These are phyloP conservation scores for Hyphochytrium catenoides DNA, from an alignment of 352 stramenopile genomes.

Conservation along the genomic window DNA sequence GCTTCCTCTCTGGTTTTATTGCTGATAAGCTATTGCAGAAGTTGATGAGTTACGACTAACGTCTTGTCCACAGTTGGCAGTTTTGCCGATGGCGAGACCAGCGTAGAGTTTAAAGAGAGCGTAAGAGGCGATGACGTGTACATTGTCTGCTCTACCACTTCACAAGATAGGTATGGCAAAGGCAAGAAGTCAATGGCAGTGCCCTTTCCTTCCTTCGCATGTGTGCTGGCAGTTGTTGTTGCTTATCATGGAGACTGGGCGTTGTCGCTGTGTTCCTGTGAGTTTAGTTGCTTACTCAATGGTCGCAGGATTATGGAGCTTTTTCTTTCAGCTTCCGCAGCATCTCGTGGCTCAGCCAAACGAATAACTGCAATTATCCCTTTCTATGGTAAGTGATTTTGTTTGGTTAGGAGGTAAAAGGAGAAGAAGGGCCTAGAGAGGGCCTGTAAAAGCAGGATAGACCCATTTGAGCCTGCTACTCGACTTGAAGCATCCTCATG, in stretches of 20 bases:
- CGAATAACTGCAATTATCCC: conserved; percentile 61
- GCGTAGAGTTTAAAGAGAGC: conserved; percentile 35
- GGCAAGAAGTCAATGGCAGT: background rate
- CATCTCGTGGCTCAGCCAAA: conserved; percentile 51
- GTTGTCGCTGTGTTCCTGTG: no score
- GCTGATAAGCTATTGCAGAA: background rate
- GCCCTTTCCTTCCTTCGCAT: background rate
- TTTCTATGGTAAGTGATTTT: conserved; percentile 45
- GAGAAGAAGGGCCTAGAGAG: no score
- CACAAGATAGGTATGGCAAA: conserved; percentile 30
- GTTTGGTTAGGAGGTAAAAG: background rate
- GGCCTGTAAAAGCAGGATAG: no score
- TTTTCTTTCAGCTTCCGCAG: conserved; percentile 46
- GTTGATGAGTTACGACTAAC: background rate
- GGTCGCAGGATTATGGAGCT: conserved; percentile 56
- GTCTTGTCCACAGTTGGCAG: conserved; percentile 22
- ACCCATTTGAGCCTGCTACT: no score
- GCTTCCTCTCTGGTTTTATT: no score
- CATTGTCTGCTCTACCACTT: conserved; percentile 60
- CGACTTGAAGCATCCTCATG: no score
- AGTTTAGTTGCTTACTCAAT: no score
- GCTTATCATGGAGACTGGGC: background rate
- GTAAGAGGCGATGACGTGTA: conserved; percentile 55
- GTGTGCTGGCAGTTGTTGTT: background rate
- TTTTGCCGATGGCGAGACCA: conserved; percentile 58